phyloP scores from a whole-genome alignment of 2,329 filamentous ascomycete genomes.

The Hysterium pulicare region DNA sequence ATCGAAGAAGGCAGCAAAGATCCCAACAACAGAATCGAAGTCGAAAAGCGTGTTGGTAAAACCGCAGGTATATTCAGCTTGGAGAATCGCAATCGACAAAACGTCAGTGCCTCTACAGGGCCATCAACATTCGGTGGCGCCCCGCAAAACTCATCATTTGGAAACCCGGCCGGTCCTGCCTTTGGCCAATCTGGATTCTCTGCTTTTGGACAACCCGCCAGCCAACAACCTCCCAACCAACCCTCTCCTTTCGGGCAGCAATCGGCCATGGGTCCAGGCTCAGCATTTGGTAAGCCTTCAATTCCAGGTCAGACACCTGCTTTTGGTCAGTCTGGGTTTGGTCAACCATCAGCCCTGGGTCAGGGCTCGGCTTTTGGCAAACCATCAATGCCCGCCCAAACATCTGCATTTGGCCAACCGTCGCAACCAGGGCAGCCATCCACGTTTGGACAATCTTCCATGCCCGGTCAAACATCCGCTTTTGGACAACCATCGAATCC shows the following conservation, averaged over 20 bases:
- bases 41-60: conserved; percentile 19
- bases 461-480: conserved; percentile 14
- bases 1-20: conserved; percentile 34
- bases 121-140: conserved; percentile 31
- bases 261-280: background rate
- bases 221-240: conserved; percentile 3
- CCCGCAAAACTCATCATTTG: conserved; percentile 20
- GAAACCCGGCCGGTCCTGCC: conserved; percentile 16
- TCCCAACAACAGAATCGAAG: conserved; percentile 33
- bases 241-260: conserved; percentile 12
- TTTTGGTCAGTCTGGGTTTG: conserved; percentile 40
- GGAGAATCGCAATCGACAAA: conserved; percentile 6
- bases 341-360: conserved; percentile 31
- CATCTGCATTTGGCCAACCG: conserved; percentile 19
- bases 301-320: conserved; percentile 14
- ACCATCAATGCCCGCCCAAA: conserved; percentile 12
- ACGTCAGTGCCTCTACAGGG: conserved; percentile 13
- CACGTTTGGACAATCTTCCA: conserved; percentile 18
- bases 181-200: conserved; percentile 20
- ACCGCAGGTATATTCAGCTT: conserved; percentile 2
- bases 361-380: conserved; percentile 20
- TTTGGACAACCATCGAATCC: conserved; percentile 17
- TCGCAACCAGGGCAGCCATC: conserved; percentile 14
- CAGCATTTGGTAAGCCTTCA: conserved; percentile 19
- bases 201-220: conserved; percentile 19